Evolutionary conservation across 768 basidiomycete genomes (phyloP).

Genomic region (Cystobasidium tubakii): DNA sequence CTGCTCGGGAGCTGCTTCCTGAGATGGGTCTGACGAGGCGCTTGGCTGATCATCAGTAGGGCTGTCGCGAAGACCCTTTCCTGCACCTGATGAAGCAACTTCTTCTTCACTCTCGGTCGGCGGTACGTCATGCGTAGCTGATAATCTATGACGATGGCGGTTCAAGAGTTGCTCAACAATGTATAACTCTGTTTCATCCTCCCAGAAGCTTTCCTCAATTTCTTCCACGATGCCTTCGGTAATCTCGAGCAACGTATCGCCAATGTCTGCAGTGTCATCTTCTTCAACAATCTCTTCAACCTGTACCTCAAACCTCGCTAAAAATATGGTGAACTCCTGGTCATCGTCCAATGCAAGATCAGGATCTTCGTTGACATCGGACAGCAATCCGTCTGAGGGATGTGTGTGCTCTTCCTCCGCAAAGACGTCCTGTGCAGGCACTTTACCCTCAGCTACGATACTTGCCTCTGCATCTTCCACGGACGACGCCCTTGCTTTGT

Average conservation of each 20-base stretch:
- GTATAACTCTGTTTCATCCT: not conserved
- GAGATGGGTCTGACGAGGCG: no score
- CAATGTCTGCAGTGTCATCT: not conserved
- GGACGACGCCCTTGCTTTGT: not conserved
- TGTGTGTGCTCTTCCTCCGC: not conserved
- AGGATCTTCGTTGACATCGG: not conserved
- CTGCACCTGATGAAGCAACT: no score
- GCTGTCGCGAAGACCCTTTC: no score
- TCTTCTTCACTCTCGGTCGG: not conserved
- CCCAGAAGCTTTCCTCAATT: not conserved
- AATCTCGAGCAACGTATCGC: not conserved
- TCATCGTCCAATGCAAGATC: not conserved
- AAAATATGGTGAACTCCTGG: not conserved
- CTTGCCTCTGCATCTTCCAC: conserved; percentile 6
- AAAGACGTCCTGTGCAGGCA: not conserved
- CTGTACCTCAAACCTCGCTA: not conserved
- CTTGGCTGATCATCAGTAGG: no score
- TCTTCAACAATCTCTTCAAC: not conserved
- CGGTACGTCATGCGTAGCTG: not conserved
- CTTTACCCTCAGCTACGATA: not conserved
- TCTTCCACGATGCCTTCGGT: conserved; percentile 6
- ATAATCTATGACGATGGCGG: not conserved
- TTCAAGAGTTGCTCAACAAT: not conserved
- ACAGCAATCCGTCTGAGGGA: not conserved
- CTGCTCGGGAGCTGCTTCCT: no score